Evolutionary conservation across 2,329 filamentous ascomycete genomes (phyloP).

Genomic region (Verruconis gallopava): DNA sequence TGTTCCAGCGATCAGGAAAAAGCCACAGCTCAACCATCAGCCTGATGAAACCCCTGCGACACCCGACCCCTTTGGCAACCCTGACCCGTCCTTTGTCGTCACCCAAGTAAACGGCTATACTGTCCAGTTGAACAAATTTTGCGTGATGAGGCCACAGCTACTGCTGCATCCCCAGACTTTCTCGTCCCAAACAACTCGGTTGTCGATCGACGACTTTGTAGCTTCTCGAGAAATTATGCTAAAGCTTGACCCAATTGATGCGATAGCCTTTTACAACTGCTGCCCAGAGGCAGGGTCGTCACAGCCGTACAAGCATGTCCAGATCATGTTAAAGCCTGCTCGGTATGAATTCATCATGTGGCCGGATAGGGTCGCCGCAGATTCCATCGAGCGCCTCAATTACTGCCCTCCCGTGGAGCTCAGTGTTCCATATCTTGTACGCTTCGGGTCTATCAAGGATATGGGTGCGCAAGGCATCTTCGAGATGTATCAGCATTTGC

Average conservation of each 20-base stretch:
- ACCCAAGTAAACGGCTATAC: not conserved
- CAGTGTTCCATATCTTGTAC: not conserved
- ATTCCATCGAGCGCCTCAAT: not conserved
- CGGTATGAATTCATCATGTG: not conserved
- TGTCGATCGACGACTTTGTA: not conserved
- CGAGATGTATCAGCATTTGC: not conserved
- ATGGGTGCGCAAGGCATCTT: not conserved
- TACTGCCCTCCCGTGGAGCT: not conserved
- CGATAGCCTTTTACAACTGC: not conserved
- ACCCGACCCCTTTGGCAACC: not conserved
- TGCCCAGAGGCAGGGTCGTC: not conserved
- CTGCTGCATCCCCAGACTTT: not conserved
- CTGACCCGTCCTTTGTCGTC: not conserved
- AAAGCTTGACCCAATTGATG: not conserved
- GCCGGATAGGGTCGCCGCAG: not conserved
- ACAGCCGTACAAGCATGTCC: not conserved
- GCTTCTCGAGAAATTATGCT: not conserved
- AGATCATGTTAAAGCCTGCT: not conserved
- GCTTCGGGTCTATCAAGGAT: not conserved
- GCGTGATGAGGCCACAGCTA: not conserved
- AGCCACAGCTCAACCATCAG: not conserved
- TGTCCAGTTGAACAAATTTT: conserved; percentile 1
- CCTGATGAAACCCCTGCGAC: not conserved
- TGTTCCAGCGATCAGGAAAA: not conserved
- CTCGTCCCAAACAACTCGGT: not conserved